phyloP scores from a whole-genome alignment of 768 basidiomycete species.

The Phaffia australis region DNA sequence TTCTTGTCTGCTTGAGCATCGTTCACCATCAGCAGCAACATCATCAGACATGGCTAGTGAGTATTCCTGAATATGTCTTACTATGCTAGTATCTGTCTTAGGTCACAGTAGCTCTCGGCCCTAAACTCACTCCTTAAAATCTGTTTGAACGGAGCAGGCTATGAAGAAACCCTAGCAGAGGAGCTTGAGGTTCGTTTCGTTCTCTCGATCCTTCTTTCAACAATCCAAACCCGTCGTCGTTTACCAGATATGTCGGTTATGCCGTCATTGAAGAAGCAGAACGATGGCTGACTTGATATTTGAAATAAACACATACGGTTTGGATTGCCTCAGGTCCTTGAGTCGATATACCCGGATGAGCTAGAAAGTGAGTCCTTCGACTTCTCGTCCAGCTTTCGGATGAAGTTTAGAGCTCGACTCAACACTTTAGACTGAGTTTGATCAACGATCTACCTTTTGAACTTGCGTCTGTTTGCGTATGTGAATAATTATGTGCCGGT shows the following conservation, averaged over 20 bases:
- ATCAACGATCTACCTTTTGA: not conserved
- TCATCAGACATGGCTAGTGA: too few species aligned
- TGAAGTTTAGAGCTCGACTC: not conserved
- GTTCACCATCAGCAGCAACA: too few species aligned
- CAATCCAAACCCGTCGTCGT: constrained; percentile 8
- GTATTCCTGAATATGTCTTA: too few species aligned
- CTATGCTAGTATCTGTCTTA: too few species aligned
- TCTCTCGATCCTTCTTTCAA: constrained; percentile 11
- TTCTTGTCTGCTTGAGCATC: too few species aligned
- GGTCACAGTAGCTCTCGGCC: too few species aligned
- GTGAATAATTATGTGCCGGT: not conserved
- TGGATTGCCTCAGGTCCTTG: constrained; percentile 55
- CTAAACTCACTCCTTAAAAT: too few species aligned
- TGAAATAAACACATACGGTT: too few species aligned
- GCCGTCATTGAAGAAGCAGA: constrained; percentile 18
- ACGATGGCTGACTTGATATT: not conserved
- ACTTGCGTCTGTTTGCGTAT: not conserved
- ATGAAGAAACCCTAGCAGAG: constrained; percentile 51
- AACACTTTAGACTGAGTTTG: too few species aligned
- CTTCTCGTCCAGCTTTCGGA: not conserved
- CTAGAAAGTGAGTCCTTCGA: constrained; percentile 18
- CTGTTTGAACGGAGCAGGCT: constrained; percentile 26
- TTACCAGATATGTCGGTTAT: constrained; percentile 1
- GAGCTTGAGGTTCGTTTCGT: constrained; percentile 65
- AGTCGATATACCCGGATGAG: constrained; percentile 92